These are phyloP conservation scores for Aureobasidium melanogenum DNA, from an alignment of 2,329 filamentous ascomycete species.

Conservation along the genomic window DNA sequence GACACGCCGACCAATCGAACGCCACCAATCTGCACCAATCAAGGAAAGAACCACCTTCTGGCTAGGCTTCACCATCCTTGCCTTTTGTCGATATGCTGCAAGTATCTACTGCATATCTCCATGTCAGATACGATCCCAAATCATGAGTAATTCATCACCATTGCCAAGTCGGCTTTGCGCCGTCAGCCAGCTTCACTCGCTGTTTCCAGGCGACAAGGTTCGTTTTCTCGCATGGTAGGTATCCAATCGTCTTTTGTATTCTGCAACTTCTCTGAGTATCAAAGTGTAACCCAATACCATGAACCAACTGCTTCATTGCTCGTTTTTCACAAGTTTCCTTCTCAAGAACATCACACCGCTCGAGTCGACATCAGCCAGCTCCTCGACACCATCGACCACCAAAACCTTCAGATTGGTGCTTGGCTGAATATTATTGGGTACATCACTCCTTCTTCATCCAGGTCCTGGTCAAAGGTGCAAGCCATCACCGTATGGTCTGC, in stretches of 20 bases:
- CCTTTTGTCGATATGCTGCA: neutral
- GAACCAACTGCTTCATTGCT: conserved; percentile 51
- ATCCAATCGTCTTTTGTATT: conserved; percentile 2
- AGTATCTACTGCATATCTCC: no score
- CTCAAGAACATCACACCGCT: conserved; percentile 14
- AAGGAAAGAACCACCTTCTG: neutral
- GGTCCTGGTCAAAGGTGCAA: conserved; percentile 48
- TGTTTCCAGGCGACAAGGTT: conserved; percentile 62
- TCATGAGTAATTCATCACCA: conserved; percentile 32
- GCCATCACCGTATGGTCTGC: conserved; percentile 71
- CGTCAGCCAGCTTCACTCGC: conserved; percentile 37
- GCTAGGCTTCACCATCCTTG: neutral
- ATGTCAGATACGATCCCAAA: no score
- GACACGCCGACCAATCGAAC: neutral
- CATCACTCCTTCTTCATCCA: conserved; percentile 3
- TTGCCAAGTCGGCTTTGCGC: conserved; percentile 47
- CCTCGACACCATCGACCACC: conserved; percentile 53
- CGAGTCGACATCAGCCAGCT: conserved; percentile 56
- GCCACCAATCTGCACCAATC: neutral
- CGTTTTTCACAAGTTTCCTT: conserved; percentile 59
- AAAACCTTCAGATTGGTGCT: conserved; percentile 61
- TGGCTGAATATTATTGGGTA: conserved; percentile 91
- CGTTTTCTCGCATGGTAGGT: conserved; percentile 86
- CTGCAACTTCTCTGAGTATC: conserved; percentile 1
- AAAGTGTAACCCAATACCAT: conserved; percentile 52